Conservation (phyloP, 768 basidiomycete genomes). For the Rickenella mellea region DNA sequence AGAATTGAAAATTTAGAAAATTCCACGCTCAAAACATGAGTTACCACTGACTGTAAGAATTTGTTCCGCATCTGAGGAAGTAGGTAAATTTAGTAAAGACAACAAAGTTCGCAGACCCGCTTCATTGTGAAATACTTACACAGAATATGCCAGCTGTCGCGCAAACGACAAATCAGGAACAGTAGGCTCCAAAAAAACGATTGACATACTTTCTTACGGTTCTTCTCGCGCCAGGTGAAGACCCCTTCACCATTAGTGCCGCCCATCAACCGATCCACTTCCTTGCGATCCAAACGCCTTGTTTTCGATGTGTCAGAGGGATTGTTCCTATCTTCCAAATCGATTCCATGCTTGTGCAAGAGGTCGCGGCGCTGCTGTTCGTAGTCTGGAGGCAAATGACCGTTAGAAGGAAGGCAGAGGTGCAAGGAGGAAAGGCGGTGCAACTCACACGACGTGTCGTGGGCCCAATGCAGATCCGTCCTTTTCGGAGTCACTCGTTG, state of each 20-base stretch:
- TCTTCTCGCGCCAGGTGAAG: slow-evolving; percentile 94
- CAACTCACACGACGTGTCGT: slow-evolving; percentile 78
- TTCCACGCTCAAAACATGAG: neutral
- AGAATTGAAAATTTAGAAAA: slow-evolving; percentile 7
- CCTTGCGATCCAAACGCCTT: slow-evolving; percentile 70
- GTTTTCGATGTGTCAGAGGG: slow-evolving; percentile 62
- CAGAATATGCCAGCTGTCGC: slow-evolving; percentile 72
- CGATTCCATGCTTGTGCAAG: slow-evolving; percentile 88
- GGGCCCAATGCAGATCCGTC: slow-evolving; percentile 93
- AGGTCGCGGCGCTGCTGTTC: slow-evolving; percentile 87
- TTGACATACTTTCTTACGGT: slow-evolving; percentile 67
- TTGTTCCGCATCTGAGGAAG: slow-evolving; percentile 62
- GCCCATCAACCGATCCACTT: slow-evolving; percentile 79
- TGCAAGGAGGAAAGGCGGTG: slow-evolving; percentile 13
- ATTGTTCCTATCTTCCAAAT: slow-evolving; percentile 73
- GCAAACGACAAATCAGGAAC: slow-evolving; percentile 7
- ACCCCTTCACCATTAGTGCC: slow-evolving; percentile 75
- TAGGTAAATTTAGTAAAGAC: slow-evolving; percentile 7
- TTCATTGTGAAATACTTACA: slow-evolving; percentile 42
- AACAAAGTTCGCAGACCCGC: slow-evolving; percentile 8
- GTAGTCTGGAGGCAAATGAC: slow-evolving; percentile 51
- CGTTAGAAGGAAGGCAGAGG: slow-evolving; percentile 8
- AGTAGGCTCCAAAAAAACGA: slow-evolving; percentile 11
- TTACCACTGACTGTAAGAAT: slow-evolving; percentile 66
- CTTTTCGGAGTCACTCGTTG: slow-evolving; percentile 28